Evolutionary conservation across 306 rosid species (phyloP), one percentile per base, ranked within the genome.

Genomic region (Quercus dentata): DNA sequence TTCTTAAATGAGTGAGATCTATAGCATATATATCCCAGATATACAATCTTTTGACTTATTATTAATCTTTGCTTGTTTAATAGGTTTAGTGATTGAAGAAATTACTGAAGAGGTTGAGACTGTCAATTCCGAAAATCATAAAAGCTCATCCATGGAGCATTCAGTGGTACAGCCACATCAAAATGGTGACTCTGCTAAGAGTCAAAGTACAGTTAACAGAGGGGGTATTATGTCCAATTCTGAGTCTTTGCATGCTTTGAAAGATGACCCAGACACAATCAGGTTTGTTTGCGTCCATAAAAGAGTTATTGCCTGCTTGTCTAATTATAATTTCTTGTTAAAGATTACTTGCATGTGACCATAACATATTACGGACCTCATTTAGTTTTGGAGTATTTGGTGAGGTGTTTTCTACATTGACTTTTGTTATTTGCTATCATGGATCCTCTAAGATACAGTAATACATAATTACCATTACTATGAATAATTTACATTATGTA

Each of bases 61-160:
- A 2, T 76, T 77, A 27, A 38, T 69, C 64, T 51, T 77, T 68
- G 74, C 27, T 41, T 81, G 30, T 76, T 61, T 27, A 49, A 68
- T 75, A 92, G 99, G 90, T 80, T 56, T 92, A 81, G 87, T 89
- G 69, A 92, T 92, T 76, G 98, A 95, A 84, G 98, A 95, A 84
- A 90, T 95, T 83, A 90, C 89, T 78, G 98, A 92, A 84, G 97
- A 89, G 81, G 88, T 51, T 14, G 90, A 86, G 81, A 74, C 82
- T 78, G 57, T 62, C 28, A 65, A 86, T 59, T 83, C 88, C 41
- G 73, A 55, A 56, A 84, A 86, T 73, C 38, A 33, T 54, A 84
- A 23, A 82, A 82, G 77, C 83, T 86, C 92, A 56, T 87, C 86
- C 61, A 19, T 74, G 27, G 81, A 84, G 76, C 71, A 67, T 65